Percentiles rank a stretch among this genome's conserved stretches.
phyloP scores from a whole-genome alignment of 2,329 filamentous ascomycete species.

The Cladosporium velox region DNA sequence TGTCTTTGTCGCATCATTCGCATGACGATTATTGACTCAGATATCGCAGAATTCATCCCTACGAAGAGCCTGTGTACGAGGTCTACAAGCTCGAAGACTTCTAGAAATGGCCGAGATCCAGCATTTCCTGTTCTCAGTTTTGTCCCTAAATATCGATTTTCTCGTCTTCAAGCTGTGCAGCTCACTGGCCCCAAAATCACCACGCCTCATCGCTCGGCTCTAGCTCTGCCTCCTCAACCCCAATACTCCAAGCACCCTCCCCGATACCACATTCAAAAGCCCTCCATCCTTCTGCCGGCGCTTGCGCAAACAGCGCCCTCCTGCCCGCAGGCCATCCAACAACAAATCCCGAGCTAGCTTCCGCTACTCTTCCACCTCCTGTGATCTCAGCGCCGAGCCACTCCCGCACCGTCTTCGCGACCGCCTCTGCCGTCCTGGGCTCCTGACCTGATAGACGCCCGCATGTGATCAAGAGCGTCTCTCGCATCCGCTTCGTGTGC shows the following conservation, averaged over 20 bases:
- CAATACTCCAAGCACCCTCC: conserved; percentile 9
- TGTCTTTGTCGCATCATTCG: background rate
- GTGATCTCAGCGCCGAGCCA: conserved; percentile 87
- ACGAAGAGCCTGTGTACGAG: conserved; percentile 50
- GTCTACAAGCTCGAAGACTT: conserved; percentile 50
- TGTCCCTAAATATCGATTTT: background rate
- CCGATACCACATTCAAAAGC: conserved; percentile 50
- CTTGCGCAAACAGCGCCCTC: conserved; percentile 66
- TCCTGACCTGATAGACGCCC: conserved; percentile 38
- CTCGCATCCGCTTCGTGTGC: conserved; percentile 3
- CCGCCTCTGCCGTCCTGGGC: conserved; percentile 53
- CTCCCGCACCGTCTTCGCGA: conserved; percentile 46
- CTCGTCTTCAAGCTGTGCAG: background rate
- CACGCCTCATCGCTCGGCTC: conserved; percentile 2
- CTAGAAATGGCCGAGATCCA: conserved; percentile 24
- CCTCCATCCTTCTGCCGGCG: conserved; percentile 64
- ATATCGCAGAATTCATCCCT: conserved; percentile 44
- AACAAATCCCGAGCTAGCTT: conserved; percentile 71
- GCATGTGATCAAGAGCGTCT: conserved; percentile 9
- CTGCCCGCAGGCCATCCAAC: conserved; percentile 81
- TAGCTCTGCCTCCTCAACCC: conserved; percentile 11
- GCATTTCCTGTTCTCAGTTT: background rate
- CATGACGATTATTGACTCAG: background rate
- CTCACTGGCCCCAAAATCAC: background rate
- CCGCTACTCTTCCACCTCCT: conserved; percentile 63